Conservation (phyloP, 768 basidiomycete species). For the Kwoniella dejecticola region DNA sequence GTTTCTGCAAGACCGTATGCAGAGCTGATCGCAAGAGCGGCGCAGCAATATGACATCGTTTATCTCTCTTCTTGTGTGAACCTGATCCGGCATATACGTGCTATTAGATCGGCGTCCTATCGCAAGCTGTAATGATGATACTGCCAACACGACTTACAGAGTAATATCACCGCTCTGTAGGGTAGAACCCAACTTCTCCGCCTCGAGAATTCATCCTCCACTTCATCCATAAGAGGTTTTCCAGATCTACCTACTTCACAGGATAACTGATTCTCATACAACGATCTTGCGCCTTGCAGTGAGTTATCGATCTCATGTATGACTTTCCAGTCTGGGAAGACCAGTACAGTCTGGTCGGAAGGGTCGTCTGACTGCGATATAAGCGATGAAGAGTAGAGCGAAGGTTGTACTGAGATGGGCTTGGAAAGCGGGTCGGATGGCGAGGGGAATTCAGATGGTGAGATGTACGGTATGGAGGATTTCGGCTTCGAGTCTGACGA, state of each 20-base stretch:
- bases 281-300: conserved; percentile 65
- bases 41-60: conserved; percentile 84
- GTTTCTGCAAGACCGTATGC: conserved; percentile 65
- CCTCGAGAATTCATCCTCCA: conserved; percentile 53
- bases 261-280: conserved; percentile 69
- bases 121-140: no score
- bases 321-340: conserved; percentile 90
- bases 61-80: conserved; percentile 90
- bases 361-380: conserved; percentile 68
- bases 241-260: conserved; percentile 56
- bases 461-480: conserved; percentile 15
- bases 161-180: conserved; percentile 82
- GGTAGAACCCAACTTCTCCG: conserved; percentile 78
- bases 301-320: conserved; percentile 71
- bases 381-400: conserved; percentile 83
- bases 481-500: conserved; percentile 10
- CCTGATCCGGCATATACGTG: conserved; percentile 61
- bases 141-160: no score
- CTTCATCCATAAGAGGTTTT: conserved; percentile 11
- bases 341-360: conserved; percentile 73
- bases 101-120: no score
- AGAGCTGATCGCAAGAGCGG: conserved; percentile 58
- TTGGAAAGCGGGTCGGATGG: conserved; percentile 56
- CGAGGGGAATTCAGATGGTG: conserved; percentile 15
- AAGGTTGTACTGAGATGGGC: conserved; percentile 60